Evolutionary conservation across 2,329 filamentous ascomycete species (phyloP).

Genomic region (Beauveria asiatica): DNA sequence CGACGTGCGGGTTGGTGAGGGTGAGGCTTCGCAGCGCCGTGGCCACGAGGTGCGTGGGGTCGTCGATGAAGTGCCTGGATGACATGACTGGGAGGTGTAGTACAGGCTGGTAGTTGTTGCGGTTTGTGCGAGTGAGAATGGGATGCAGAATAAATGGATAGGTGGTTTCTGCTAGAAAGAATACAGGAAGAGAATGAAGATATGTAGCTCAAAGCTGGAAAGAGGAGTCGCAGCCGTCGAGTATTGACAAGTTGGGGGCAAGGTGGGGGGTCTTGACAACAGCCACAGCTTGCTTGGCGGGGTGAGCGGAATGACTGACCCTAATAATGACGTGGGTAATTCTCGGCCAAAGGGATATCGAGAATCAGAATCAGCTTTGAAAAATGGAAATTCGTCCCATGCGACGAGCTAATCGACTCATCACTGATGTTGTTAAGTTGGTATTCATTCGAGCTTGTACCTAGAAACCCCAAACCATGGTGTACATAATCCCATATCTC

Average conservation of each 20-base stretch:
- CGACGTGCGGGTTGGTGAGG: conserved; percentile 74
- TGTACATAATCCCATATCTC: not conserved
- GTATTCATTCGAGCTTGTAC: conserved; percentile 3
- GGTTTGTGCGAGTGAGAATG: not conserved
- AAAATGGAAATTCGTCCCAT: not conserved
- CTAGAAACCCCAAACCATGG: not conserved
- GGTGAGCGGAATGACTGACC: not conserved
- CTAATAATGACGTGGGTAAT: conserved; percentile 1
- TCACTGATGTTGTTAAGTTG: not conserved
- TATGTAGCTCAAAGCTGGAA: not conserved
- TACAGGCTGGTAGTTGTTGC: not conserved
- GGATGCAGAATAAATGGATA: too few species aligned
- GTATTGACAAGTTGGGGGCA: conserved; percentile 9
- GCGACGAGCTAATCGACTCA: not conserved
- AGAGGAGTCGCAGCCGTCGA: not conserved
- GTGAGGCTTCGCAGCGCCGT: conserved; percentile 70
- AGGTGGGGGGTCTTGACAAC: conserved; percentile 6
- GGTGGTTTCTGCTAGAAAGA: not conserved
- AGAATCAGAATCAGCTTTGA: not conserved
- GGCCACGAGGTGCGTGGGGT: conserved; percentile 69
- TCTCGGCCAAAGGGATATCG: not conserved
- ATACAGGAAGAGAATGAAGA: not conserved
- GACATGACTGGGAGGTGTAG: conserved; percentile 31
- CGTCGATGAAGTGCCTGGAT: conserved; percentile 81
- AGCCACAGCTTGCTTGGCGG: not conserved